Conservation (phyloP, 345 rosid genomes). For the Gossypium thurberi region DNA sequence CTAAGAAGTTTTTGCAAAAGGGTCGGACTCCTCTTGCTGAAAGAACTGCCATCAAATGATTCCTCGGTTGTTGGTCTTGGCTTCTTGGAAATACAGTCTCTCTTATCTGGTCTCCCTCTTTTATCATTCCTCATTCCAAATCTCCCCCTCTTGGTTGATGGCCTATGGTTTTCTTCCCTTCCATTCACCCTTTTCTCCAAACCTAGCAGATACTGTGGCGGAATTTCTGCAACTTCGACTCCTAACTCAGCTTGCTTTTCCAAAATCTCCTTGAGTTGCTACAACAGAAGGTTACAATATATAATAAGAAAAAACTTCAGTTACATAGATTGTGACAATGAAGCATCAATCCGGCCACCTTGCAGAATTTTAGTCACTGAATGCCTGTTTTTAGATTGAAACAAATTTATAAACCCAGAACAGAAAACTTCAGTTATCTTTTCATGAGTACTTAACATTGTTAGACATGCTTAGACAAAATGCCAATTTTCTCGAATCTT, state of each 20-base stretch:
- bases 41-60: slow-evolving; percentile 26
- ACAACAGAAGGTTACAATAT: slow-evolving; percentile 14
- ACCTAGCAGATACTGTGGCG: slow-evolving; percentile 55
- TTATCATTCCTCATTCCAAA: slow-evolving; percentile 35
- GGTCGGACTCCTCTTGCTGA: slow-evolving; percentile 40
- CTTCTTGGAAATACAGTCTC: slow-evolving; percentile 25
- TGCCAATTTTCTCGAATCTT: background rate
- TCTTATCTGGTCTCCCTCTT: slow-evolving; percentile 40
- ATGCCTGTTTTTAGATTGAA: background rate
- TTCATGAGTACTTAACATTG: background rate
- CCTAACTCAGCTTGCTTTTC: slow-evolving; percentile 90
- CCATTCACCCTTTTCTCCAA: slow-evolving; percentile 29
- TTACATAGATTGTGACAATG: background rate
- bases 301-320: background rate
- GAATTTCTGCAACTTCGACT: slow-evolving; percentile 88
- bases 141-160: slow-evolving; percentile 28
- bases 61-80: slow-evolving; percentile 16
- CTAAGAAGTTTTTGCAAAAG: slow-evolving; percentile 79
- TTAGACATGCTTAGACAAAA: background rate
- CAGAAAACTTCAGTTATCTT: background rate
- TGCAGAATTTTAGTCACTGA: background rate
- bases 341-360: background rate
- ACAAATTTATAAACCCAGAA: background rate
- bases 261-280: slow-evolving; percentile 88
- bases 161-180: slow-evolving; percentile 25